Evolutionary conservation across 257 asterid genomes (phyloP).

Genomic region (Mentha longifolia): DNA sequence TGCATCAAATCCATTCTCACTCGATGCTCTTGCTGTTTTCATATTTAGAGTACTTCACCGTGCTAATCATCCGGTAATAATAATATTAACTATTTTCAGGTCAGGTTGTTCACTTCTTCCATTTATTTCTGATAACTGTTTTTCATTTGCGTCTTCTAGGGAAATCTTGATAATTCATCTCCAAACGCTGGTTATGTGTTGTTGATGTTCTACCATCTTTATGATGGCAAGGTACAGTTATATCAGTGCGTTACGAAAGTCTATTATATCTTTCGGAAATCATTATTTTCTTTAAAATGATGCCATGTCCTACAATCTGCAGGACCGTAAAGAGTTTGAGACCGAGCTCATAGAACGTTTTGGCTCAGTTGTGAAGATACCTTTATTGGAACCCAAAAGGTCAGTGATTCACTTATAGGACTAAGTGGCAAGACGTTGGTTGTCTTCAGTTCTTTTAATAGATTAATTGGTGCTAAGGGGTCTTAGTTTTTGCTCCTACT

Average conservation of each 20-base stretch:
- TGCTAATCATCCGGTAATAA: conserved; percentile 85
- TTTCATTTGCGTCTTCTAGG: conserved; percentile 56
- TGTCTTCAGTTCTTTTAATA: conserved; percentile 21
- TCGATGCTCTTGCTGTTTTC: conserved; percentile 93
- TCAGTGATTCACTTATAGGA: conserved; percentile 30
- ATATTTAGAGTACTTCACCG: conserved; percentile 82
- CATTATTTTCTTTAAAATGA: conserved; percentile 6
- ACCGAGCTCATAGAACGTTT: conserved; percentile 83
- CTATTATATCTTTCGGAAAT: neutral
- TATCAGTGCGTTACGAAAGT: conserved; percentile 3
- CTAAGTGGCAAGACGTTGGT: conserved; percentile 6
- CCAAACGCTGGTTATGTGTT: conserved; percentile 88
- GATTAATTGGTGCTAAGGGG: neutral
- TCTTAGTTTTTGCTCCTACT: conserved; percentile 14
- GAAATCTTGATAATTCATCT: conserved; percentile 91
- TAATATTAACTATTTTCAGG: conserved; percentile 26
- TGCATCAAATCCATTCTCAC: conserved; percentile 83
- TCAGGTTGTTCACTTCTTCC: conserved; percentile 18
- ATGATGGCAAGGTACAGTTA: conserved; percentile 85
- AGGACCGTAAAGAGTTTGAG: conserved; percentile 87
- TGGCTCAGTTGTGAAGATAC: conserved; percentile 92
- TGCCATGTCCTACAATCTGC: conserved; percentile 39
- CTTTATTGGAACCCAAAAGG: conserved; percentile 81
- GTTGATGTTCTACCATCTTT: conserved; percentile 90
- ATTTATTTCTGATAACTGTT: conserved; percentile 17